phyloP scores from a whole-genome alignment of 1,284 basidiomycete genomes.

The Naganishia liquefaciens region DNA sequence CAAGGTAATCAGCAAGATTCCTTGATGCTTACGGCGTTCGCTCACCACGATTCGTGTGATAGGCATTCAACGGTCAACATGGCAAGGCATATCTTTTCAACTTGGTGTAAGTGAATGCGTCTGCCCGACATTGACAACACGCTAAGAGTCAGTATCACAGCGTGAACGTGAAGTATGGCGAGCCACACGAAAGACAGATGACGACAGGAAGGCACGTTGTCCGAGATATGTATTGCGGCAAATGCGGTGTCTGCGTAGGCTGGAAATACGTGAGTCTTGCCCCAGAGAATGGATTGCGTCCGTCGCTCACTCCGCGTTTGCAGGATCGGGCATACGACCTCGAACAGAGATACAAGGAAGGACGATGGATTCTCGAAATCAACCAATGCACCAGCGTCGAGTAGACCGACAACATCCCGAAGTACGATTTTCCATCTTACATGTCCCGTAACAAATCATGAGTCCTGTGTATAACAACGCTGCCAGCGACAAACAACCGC shows the following conservation, averaged over 20 bases:
- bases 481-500: not conserved
- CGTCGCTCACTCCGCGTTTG: too few species aligned
- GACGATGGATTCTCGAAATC: conserved; percentile 89
- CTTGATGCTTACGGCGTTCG: not conserved
- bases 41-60: conserved; percentile 26
- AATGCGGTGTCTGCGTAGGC: conserved; percentile 80
- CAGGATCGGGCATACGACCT: conserved; percentile 88
- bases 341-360: conserved; percentile 96
- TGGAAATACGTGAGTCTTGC: conserved; percentile 92
- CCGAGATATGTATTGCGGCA: conserved; percentile 87
- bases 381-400: conserved; percentile 28
- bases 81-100: conserved; percentile 93
- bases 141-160: conserved; percentile 53
- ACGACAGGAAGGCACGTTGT: conserved; percentile 96
- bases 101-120: conserved; percentile 67
- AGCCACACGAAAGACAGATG: conserved; percentile 89
- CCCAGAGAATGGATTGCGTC: not conserved
- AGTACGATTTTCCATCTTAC: too few species aligned
- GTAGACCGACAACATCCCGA: not conserved
- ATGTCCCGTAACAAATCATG: not conserved
- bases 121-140: too few species aligned
- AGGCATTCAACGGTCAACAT: conserved; percentile 93
- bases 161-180: conserved; percentile 84
- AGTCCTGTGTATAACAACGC: not conserved
- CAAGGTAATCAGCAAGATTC: conserved; percentile 61